Base-by-base conservation (phyloP, 257 asterid genomes). In the Hygrophila difformis region DNA sequence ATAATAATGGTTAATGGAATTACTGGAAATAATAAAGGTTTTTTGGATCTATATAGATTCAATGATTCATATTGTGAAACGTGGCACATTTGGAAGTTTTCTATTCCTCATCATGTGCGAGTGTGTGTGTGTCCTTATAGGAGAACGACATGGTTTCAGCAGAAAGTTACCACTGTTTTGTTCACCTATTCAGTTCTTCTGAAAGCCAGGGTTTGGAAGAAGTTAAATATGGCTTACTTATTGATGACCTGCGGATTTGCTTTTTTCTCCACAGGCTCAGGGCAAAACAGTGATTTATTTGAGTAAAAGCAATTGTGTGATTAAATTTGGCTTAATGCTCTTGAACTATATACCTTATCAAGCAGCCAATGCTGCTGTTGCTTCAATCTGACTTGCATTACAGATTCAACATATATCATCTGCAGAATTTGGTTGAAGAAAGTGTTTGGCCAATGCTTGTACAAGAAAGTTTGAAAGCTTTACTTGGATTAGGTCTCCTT, bases 391-490 rank as follows among this genome's bases (percentile, higher is more conserved):
- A 59, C 56, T 47, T 41, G 26, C 56, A 18, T 26, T 64, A 51
- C 59, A 43, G 50, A 49, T 55, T 44, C 41, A 14, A 57, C 59
- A 54, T 55, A 42, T 65, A 14, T 48, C 52, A 29, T 62, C 45
- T 77, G 81, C 94, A 91, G 98, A 76, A 66, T 74, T 38, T 91
- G 59, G 67, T 70, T 33, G 76, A 63, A 69, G 86, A 67, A 66
- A 91, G 98, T 68, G 70, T 86, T 40, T 82, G 82, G 92, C 96
- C 98, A 55, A 75, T 70, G 86, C 93, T 91, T 63, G 84, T 74
- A 41, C 44, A 77, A 73, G 98, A 80, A 74, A 91, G 98, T 62
- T 66, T 91, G 59, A 91, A 86, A 74, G 98, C 98, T 59, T 77
- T 86, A 68, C 59, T 51, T 41, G 98, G 96, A 61, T 64, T 91